These are phyloP conservation scores for Talaromyces trachyspermus DNA, from an alignment of 495 filamentous ascomycete genomes.

Conservation along the genomic window DNA sequence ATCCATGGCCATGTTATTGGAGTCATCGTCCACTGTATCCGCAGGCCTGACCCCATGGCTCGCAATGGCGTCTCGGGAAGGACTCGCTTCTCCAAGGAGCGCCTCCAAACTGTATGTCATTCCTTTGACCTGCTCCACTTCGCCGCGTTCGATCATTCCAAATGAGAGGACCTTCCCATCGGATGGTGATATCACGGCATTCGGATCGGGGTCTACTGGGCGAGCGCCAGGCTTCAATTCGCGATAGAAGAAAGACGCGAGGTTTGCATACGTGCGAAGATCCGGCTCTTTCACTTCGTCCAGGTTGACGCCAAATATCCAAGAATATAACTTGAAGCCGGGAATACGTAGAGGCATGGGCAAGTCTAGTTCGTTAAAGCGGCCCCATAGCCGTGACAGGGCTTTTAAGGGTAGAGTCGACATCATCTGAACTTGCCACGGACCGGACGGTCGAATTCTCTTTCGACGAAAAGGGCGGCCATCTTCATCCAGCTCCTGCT, in stretches of 20 bases:
- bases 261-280: slow-evolving; percentile 81
- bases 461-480: slow-evolving; percentile 53
- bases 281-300: slow-evolving; percentile 82
- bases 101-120: slow-evolving; percentile 97
- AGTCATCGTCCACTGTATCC: slow-evolving; percentile 18
- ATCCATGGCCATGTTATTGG: slow-evolving; percentile 56
- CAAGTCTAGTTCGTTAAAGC: slow-evolving; percentile 87
- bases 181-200: slow-evolving; percentile 74
- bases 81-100: slow-evolving; percentile 62
- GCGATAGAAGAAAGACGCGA: slow-evolving; percentile 96
- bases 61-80: slow-evolving; percentile 25
- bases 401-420: slow-evolving; percentile 92
- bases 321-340: slow-evolving; percentile 93
- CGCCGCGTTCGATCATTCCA: slow-evolving; percentile 80
- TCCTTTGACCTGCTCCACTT: slow-evolving; percentile 98
- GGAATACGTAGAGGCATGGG: slow-evolving; percentile 86
- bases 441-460: slow-evolving; percentile 73
- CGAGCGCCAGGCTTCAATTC: slow-evolving; percentile 81
- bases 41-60: slow-evolving; percentile 1
- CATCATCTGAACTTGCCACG: slow-evolving; percentile 97
- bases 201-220: slow-evolving; percentile 74
- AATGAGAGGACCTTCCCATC: slow-evolving; percentile 90
- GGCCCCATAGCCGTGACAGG: slow-evolving; percentile 86
- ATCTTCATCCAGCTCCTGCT: slow-evolving; percentile 44
- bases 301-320: slow-evolving; percentile 87